Evolutionary conservation across 2,329 filamentous ascomycete species (phyloP), one percentile per base, ranked within the genome.

Genomic region (Sporothrix euskadiensis): DNA sequence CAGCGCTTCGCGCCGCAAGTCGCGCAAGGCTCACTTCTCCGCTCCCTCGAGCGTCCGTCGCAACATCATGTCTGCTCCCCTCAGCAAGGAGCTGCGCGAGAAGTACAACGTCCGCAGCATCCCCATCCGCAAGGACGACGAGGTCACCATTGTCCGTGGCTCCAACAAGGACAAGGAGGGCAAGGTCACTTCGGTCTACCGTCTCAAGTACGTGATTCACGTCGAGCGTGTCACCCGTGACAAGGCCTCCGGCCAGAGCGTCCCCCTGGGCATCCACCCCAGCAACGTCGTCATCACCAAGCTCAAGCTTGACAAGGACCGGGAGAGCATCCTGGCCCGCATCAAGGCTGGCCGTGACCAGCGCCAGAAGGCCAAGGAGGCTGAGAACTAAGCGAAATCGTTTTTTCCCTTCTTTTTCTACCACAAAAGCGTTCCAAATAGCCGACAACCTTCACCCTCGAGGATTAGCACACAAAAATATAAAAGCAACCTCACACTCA

Each of bases 61-160:
- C 84, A 89, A 91, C 81, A 97, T 97, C 88, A 98, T 99, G 94
- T 95, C 92, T 88, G 94, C 96, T 80, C 92, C 93, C 81, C 90
- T 98, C 80, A 92, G 89, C 88, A 97, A 97, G 90, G 96, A 99
- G 88, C 91, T 99, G 84, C 92, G 94, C 83, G 94, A 97, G 87
- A 96, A 99, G 91, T 93, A 99, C 92, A 97, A 97, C 86, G 96
- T 97, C 85, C 94, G 94, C 88, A 91, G 90, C 85, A 97, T 98
- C 84, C 96, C 95, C 83, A 90, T 98, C 88, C 94, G 95, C 88
- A 97, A 97, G 88, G 95, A 97, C 83, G 93, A 97, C 86, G 94
- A 97, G 87, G 94, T 98, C 83, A 88, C 88, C 83, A 92, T 99
- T 81, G 91, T 95, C 83, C 94, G 96, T 80, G 96, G 96, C 82